A percentile compares a stretch with the other conserved stretches of the same genome.
Conservation (phyloP, 768 basidiomycete genomes). For the Mycena kentingensis region DNA sequence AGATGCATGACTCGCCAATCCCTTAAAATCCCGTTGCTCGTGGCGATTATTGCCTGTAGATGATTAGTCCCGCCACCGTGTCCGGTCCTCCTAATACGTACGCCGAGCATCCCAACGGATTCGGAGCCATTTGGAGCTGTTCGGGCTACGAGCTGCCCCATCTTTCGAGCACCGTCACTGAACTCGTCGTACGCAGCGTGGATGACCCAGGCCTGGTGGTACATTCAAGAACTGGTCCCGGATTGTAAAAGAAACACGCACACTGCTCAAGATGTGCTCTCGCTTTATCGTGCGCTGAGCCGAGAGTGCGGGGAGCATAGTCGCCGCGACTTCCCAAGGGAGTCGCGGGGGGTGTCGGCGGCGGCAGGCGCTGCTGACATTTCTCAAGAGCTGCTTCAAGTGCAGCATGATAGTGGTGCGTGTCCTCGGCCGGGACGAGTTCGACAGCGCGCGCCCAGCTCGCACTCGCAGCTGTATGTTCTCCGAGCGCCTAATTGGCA, state of each 20-base stretch:
- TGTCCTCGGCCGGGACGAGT: conserved; percentile 11
- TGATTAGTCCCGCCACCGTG: not conserved
- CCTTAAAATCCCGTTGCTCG: conserved; percentile 22
- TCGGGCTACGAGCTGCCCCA: conserved; percentile 3
- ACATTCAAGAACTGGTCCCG: not conserved
- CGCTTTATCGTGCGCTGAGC: conserved; percentile 4
- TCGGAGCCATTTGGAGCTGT: not conserved
- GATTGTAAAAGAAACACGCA: not conserved
- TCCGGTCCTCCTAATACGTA: not conserved
- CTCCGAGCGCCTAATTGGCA: conserved; percentile 7
- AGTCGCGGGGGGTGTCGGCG: too few relatives aligned
- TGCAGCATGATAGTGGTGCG: conserved; percentile 18
- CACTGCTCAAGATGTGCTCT: conserved; percentile 6
- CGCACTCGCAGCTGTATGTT: not conserved
- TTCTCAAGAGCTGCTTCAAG: conserved; percentile 2
- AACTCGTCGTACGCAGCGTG: conserved; percentile 22
- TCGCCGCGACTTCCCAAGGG: conserved; percentile 24
- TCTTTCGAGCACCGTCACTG: conserved; percentile 9
- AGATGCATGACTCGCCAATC: conserved; percentile 24
- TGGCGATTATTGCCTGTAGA: conserved; percentile 9
- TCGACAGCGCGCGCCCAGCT: conserved; percentile 21
- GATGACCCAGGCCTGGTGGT: conserved; percentile 24
- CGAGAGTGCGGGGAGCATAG: conserved; percentile 9
- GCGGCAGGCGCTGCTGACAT: not conserved
- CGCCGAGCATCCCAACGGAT: conserved; percentile 15